Evolutionary conservation across 108 stramenopile genomes (phyloP).

Genomic region (Cyclotella atomus): DNA sequence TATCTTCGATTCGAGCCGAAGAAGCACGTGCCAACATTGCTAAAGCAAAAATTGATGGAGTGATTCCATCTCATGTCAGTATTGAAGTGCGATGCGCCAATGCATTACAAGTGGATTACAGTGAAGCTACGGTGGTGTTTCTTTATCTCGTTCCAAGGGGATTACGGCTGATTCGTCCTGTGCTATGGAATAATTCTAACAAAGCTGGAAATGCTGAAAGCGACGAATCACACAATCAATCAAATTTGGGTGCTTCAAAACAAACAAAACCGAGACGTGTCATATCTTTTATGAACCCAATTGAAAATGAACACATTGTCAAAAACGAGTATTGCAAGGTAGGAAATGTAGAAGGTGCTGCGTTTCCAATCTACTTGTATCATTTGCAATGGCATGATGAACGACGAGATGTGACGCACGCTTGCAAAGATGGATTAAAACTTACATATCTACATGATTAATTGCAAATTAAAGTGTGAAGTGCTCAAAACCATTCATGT

Average conservation of each 20-base stretch:
- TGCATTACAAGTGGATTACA: constrained; percentile 66
- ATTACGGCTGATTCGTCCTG: constrained; percentile 66
- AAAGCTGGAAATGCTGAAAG: neutral
- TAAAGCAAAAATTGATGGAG: constrained; percentile 22
- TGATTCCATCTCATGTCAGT: constrained; percentile 45
- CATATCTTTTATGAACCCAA: constrained; percentile 81
- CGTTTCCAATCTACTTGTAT: constrained; percentile 80
- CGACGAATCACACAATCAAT: neutral
- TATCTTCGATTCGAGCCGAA: constrained; percentile 59
- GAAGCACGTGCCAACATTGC: constrained; percentile 41
- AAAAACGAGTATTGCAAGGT: constrained; percentile 55
- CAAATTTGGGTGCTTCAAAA: neutral
- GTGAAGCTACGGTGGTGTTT: constrained; percentile 70
- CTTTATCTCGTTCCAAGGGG: constrained; percentile 88
- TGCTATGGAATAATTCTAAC: constrained; percentile 22
- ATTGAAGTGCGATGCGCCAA: constrained; percentile 66
- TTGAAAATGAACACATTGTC: constrained; percentile 49
- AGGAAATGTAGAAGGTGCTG: constrained; percentile 72
- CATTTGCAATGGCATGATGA: constrained; percentile 32
- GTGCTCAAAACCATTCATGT: too few species aligned
- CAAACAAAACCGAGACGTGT: constrained; percentile 31
- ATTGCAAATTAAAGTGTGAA: too few species aligned
- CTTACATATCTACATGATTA: too few species aligned
- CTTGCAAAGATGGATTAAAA: too few species aligned
- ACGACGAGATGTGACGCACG: too few species aligned